Conservation (phyloP, 2,329 filamentous ascomycete species). For the Trichophyton benhamiae region DNA sequence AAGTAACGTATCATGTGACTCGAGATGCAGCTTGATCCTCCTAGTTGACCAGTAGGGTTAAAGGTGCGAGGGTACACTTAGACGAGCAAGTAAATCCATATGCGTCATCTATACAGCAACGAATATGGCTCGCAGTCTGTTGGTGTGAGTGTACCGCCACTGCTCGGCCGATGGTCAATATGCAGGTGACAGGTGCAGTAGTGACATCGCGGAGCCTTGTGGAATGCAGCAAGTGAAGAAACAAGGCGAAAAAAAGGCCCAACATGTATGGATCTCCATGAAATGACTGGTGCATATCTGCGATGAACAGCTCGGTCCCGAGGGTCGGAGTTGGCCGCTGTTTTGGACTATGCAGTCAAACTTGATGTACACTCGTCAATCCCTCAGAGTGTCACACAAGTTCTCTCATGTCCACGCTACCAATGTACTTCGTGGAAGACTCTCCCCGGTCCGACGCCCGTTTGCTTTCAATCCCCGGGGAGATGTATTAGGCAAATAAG, state of each 20-base stretch:
- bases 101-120: constrained; percentile 1
- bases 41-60: neutral
- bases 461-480: neutral
- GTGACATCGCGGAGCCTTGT: neutral
- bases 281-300: neutral
- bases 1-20: neutral
- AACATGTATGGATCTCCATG: neutral
- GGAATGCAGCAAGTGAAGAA: neutral
- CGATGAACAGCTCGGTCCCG: neutral
- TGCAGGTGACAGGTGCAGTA: neutral
- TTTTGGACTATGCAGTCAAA: neutral
- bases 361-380: neutral
- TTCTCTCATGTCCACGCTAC: neutral
- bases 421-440: neutral
- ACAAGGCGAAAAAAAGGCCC: neutral
- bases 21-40: neutral
- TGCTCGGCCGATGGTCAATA: neutral
- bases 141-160: neutral
- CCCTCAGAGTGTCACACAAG: neutral
- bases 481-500: neutral
- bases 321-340: neutral
- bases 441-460: neutral
- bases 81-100: neutral
- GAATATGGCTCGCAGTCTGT: neutral
- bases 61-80: neutral